Evolutionary conservation across 352 stramenopile genomes (phyloP), one percentile per base, ranked within the genome.

Genomic region (Pilasporangium apinafurcum): DNA sequence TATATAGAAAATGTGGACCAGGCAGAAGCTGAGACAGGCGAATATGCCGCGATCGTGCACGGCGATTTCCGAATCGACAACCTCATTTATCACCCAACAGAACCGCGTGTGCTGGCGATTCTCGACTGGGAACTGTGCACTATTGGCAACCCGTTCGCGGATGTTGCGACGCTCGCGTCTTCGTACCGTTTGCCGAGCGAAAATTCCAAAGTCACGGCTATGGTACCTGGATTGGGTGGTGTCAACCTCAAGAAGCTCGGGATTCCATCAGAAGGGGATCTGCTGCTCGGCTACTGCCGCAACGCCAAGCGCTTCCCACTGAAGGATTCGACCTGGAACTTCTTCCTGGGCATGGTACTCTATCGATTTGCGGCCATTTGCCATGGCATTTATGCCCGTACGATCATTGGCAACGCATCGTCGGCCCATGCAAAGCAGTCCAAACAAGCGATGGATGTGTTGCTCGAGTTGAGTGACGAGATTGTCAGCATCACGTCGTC

Each of bases 21-120:
- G 4, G 72, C 72, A 3, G 71, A 84, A 20, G 52, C 61, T 32
- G 73, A 81, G 21, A 83, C 58, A 2, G 46, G 59, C 8, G 43
- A 51, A 37, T 52, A 49, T 32, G 42, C 59, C 2, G 57, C 62
- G 31, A 75, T 95, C 35, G 79, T 94, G 6, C 84, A 95, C 51
- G 84, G 84, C 42, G 84, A 95, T 56, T 95, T 90, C 63, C 79
- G 77, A 31, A 74, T 95, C 20, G 84, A 94, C 54, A 95, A 95
- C 51, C 49, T 86, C 45, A 88, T 91, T 48, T 89, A 87, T 60
- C 80, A 94, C 56, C 75, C 80, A 13, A 92, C 80, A 12, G 74
- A 92, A 61, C 83, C 80, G 16, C 59, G 75, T 7, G 79, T 95
- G 17, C 18, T 93, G 8, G 84, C 80, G 7, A 80, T 95, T 32